Percentiles rank a stretch among this genome's conserved stretches.
phyloP scores from a whole-genome alignment of 192 early-diverging fungal species.

The Linnemannia zychae region DNA sequence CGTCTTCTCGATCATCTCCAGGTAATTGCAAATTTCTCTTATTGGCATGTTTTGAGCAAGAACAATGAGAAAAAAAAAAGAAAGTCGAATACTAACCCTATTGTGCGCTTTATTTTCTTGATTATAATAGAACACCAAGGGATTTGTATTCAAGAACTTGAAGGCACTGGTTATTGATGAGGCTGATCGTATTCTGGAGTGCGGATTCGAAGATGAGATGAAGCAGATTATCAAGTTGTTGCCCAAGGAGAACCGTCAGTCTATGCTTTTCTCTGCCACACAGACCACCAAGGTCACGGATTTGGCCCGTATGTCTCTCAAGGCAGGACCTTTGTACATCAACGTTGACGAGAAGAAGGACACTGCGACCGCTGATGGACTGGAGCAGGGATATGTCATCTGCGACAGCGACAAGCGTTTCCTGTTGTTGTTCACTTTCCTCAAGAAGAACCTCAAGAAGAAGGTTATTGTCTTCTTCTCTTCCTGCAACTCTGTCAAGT shows the following conservation, averaged over 20 bases:
- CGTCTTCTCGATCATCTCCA: constrained; percentile 98
- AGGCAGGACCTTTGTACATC: constrained; percentile 97
- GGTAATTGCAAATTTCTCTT: constrained; percentile 36
- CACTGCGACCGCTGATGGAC: constrained; percentile 92
- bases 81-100: neutral
- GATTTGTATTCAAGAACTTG: constrained; percentile 94
- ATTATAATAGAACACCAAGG: constrained; percentile 84
- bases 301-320: constrained; percentile 97
- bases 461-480: constrained; percentile 99
- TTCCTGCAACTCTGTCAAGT: constrained; percentile 97
- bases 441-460: constrained; percentile 97
- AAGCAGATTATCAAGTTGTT: constrained; percentile 96
- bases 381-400: constrained; percentile 98
- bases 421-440: constrained; percentile 97
- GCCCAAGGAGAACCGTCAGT: constrained; percentile 91
- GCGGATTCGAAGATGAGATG: constrained; percentile 99
- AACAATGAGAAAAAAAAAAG: neutral
- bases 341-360: constrained; percentile 99
- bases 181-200: constrained; percentile 98
- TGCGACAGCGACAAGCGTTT: constrained; percentile 94
- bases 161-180: constrained; percentile 97
- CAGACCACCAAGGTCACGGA: constrained; percentile 99
- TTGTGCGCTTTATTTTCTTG: constrained; percentile 10
- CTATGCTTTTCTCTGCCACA: constrained; percentile 99
- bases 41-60: neutral